phyloP scores from a whole-genome alignment of 2,329 filamentous ascomycete species.

The Leptographium radiaticola region DNA sequence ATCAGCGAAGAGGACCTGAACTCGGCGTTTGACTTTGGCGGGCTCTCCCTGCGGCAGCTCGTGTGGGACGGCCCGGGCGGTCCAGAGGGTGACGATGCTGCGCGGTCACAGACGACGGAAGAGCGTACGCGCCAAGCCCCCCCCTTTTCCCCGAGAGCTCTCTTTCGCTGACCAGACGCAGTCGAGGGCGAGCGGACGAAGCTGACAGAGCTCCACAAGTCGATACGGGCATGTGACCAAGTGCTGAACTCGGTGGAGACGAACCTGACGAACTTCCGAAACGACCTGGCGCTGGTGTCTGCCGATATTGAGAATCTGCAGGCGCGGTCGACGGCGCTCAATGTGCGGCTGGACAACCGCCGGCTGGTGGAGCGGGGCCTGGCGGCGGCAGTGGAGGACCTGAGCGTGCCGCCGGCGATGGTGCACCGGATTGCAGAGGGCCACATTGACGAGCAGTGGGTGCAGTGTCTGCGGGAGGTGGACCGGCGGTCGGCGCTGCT shows the following conservation, averaged over 20 bases:
- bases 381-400: conserved; percentile 79
- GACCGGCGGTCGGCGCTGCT: conserved; percentile 65
- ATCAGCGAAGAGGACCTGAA: conserved; percentile 42
- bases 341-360: conserved; percentile 75
- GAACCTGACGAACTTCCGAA: conserved; percentile 85
- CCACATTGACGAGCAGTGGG: conserved; percentile 79
- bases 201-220: conserved; percentile 81
- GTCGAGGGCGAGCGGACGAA: conserved; percentile 72
- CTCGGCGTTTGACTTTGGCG: conserved; percentile 65
- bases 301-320: conserved; percentile 92
- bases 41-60: conserved; percentile 50
- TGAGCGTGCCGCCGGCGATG: conserved; percentile 73
- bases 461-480: conserved; percentile 69
- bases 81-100: conserved; percentile 12
- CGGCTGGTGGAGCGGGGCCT: conserved; percentile 80
- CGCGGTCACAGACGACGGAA: conserved; percentile 48
- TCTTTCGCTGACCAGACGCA: conserved; percentile 15
- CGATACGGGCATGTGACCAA: conserved; percentile 83
- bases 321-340: conserved; percentile 69
- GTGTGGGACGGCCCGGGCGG: conserved; percentile 25
- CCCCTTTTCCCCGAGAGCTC: conserved; percentile 10
- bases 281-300: conserved; percentile 82
- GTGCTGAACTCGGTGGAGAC: conserved; percentile 86
- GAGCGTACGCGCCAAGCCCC: conserved; percentile 41
- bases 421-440: conserved; percentile 81